Base-by-base conservation (phyloP, 495 filamentous ascomycete species). In the Ramalina intermedia region DNA sequence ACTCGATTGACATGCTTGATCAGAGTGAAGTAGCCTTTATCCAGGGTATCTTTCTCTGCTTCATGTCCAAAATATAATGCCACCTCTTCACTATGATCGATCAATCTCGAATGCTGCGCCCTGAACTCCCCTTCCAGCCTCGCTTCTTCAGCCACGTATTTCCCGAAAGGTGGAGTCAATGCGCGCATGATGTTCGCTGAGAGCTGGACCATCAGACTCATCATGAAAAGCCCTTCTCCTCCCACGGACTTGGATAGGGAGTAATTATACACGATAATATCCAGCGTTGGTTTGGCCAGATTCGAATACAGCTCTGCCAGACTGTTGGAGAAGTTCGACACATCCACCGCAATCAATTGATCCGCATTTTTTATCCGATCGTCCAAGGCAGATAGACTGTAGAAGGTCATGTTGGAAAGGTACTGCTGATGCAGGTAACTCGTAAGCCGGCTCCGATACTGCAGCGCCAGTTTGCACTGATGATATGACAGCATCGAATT, bases 401-500 rank as follows among this genome's bases (percentile, higher is more conserved):
- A 98, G 66, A 96, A 98, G 0, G 91, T 96, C 83, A 98, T 87
- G 41, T 96, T 81, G 9, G 82, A 86, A 14, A 98, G 76, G 62
- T 98, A 98, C 58, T 85, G 82, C 50, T 88, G 79, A 66, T 96
- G 93, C 41, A 98, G 88, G 64, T 94, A 73, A 54, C 87, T 80
- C 20, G 93, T 96, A 39, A 98, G 71, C 8, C 91, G 80, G 36
- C 85, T 94, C 27, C 91, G 81, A 61, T 96, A 98, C 58, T 89
- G 81, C 20, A 96, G 71, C 3, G 91, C 82, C 29, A 98, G 79
- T 60, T 90, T 87, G 65, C 88, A 90, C 67, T 98, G 91, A 63
- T 98, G 91, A 59, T 94, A 98, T 4, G 87, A 88, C n/a, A 98
- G 72, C 93, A 96, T 96, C 2, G 91, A 96, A 65, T 98, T 98